Percentiles rank a stretch among this genome's conserved stretches.
Conservation (phyloP, 495 filamentous ascomycete species). For the Cercophora scortea region DNA sequence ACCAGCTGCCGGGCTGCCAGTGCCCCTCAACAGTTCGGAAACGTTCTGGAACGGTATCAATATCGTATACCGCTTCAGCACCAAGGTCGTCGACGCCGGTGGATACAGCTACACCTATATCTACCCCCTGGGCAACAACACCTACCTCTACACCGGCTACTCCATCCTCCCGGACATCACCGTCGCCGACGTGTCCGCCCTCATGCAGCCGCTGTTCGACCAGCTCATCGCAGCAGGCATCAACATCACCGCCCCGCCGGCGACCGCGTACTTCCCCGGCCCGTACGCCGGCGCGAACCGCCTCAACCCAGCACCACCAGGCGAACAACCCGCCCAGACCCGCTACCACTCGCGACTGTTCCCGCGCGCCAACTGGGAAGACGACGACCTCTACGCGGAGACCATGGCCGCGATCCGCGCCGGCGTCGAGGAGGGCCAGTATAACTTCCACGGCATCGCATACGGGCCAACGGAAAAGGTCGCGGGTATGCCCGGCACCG, state of each 20-base stretch:
- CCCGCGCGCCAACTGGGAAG: slow-evolving; percentile 40
- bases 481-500: slow-evolving; percentile 30
- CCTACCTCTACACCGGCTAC: slow-evolving; percentile 25
- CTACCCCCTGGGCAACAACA: slow-evolving; percentile 23
- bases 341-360: slow-evolving; percentile 46
- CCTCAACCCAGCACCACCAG: background rate
- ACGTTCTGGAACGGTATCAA: slow-evolving; percentile 43
- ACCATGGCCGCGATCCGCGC: slow-evolving; percentile 38
- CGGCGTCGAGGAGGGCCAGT: slow-evolving; percentile 36
- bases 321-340: slow-evolving; percentile 20
- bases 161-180: slow-evolving; percentile 23
- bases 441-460: slow-evolving; percentile 40
- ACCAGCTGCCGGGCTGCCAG: slow-evolving; percentile 13
- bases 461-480: slow-evolving; percentile 19
- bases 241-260: slow-evolving; percentile 20
- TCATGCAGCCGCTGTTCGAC: slow-evolving; percentile 39
- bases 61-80: slow-evolving; percentile 31
- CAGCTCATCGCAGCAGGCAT: slow-evolving; percentile 24
- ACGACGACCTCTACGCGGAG: slow-evolving; percentile 34
- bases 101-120: slow-evolving; percentile 40
- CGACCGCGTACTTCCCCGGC: slow-evolving; percentile 3
- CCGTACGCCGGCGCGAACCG: slow-evolving; percentile 14
- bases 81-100: slow-evolving; percentile 27
- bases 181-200: slow-evolving; percentile 19
- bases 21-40: slow-evolving; percentile 25